Conservation (phyloP, 805 yeast genomes). For the Wickerhamomyces chaumierensis region DNA sequence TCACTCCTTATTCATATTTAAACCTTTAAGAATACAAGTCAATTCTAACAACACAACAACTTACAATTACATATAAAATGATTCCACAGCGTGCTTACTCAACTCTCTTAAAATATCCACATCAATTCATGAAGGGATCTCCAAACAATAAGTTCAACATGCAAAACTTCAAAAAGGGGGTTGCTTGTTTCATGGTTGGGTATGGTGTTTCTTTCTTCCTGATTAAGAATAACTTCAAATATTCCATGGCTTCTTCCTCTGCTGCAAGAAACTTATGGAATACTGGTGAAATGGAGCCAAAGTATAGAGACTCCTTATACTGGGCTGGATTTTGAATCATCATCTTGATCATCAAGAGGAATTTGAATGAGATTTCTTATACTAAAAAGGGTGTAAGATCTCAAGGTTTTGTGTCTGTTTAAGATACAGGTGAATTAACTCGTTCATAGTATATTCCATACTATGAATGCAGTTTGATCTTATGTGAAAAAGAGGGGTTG, state of each 20-base stretch:
- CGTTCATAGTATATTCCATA: no score
- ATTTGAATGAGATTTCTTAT: no score
- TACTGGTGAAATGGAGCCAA: constrained; percentile 1
- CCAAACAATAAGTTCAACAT: background rate
- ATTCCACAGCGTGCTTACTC: background rate
- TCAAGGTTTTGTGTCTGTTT: no score
- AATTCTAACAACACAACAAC: background rate
- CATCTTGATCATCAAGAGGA: no score
- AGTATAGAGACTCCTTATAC: constrained; percentile 17
- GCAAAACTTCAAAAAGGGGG: background rate
- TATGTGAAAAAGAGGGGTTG: no score
- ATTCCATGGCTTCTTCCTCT: background rate
- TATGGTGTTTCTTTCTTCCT: background rate
- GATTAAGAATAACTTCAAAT: background rate
- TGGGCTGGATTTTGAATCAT: constrained; percentile 22
- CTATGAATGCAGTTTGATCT: no score
- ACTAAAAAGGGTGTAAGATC: background rate
- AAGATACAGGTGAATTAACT: no score
- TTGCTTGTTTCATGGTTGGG: background rate
- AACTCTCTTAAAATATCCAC: background rate
- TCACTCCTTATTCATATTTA: no score
- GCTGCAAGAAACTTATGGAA: constrained; percentile 7
- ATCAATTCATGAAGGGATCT: background rate
- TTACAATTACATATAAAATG: background rate
- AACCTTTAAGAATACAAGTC: no score